Base-by-base conservation (phyloP, 441 rosid genomes). In the Rhodomyrtus psidioides region DNA sequence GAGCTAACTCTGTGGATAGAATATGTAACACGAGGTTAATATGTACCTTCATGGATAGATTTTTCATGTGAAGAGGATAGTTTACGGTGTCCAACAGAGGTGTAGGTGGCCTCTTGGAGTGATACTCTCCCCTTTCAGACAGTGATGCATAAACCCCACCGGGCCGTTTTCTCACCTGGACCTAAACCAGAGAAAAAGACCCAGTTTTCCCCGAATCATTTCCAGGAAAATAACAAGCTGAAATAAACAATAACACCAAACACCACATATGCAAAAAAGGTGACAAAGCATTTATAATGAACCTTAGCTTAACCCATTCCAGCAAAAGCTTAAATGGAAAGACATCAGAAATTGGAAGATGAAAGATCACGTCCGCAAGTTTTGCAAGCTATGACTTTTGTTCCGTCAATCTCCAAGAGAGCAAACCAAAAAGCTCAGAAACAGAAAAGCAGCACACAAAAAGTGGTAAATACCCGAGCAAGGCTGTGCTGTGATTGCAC, bases 11-110 rank as follows among this genome's bases (percentile, higher is more conserved):
- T 42, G 39, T 34, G 79, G 79, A 56, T 44, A 46, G 54, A 85
- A 57, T 14, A 12, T 44, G 19, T 54, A 26, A 24, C 21, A 46
- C 6, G 17, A 56, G 12, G 34, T 3, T 42, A 58, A 49, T 12
- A 7, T 53, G 82, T 89, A 95, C 99, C 97, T 91, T 96, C 90
- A 89, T 17, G 53, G 99, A 95, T 28, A 96, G 95, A 92, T 96
- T 95, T 88, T 96, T 96, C 99, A 96, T 94, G 87, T 95, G 99
- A 90, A 96, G 93, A 88, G 99, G 99, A 86, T 92, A 95, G 89
- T 95, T 96, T 53, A 95, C 89, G 85, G 99, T 94, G 93, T 96
- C 98, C 90, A 97, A 87, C 51, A 97, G 96, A 88, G 98, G 99
- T 7, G 98, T 97, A 83, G 96, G 94, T 84, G 96, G 98, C 84